These are phyloP conservation scores for Pseudodiploospora longispora DNA, from an alignment of 2,329 filamentous ascomycete genomes.

Conservation along the genomic window DNA sequence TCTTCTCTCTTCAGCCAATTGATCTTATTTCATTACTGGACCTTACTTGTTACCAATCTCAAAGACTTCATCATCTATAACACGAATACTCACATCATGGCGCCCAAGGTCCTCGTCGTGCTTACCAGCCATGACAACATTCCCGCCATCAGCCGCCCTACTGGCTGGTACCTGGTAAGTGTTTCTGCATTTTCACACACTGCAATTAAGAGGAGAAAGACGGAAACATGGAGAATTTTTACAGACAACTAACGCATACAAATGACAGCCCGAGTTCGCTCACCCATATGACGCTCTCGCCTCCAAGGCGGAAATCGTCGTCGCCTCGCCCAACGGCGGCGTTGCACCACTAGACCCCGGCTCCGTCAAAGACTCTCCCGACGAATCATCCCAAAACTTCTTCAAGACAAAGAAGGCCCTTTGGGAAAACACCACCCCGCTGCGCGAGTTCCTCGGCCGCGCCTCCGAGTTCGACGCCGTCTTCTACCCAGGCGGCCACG, in stretches of 20 bases:
- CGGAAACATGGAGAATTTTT: neutral
- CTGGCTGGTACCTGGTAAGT: constrained; percentile 63
- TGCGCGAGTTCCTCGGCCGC: constrained; percentile 48
- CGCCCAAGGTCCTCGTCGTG: constrained; percentile 60
- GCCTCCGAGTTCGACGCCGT: constrained; percentile 55
- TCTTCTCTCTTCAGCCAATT: too few species aligned
- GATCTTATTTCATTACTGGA: too few species aligned
- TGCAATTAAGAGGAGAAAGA: neutral
- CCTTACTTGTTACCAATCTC: too few species aligned
- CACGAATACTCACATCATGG: constrained; percentile 26
- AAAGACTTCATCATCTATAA: too few species aligned
- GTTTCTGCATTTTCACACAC: too few species aligned
- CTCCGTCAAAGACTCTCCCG: constrained; percentile 45
- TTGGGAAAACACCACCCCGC: constrained; percentile 55
- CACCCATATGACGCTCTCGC: constrained; percentile 55
- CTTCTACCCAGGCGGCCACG: constrained; percentile 51
- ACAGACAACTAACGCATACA: neutral
- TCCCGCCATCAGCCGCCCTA: constrained; percentile 40
- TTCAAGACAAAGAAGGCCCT: constrained; percentile 45
- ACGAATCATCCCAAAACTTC: constrained; percentile 47
- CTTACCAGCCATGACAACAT: constrained; percentile 55
- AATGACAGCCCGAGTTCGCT: constrained; percentile 49
- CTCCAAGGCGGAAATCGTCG: constrained; percentile 43
- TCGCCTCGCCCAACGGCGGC: constrained; percentile 57
- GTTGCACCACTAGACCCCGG: constrained; percentile 51